phyloP scores from a whole-genome alignment of 257 asterid species.

The Haberlea rhodopensis region DNA sequence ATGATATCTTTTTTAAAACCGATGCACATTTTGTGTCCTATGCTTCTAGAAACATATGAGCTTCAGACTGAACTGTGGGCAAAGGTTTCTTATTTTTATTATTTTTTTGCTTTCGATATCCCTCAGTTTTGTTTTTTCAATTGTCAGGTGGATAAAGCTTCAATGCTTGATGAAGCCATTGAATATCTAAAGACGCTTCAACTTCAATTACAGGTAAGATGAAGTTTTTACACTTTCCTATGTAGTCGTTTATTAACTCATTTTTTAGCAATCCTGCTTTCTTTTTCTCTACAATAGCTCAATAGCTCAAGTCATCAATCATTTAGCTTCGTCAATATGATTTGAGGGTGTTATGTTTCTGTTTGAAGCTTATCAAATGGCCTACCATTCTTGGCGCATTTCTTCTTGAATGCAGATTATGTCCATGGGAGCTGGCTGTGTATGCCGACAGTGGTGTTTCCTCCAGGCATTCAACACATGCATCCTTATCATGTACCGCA shows the following conservation, averaged over 20 bases:
- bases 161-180: conserved; percentile 98
- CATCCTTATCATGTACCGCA: conserved; percentile 68
- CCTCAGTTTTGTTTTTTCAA: conserved; percentile 18
- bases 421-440: conserved; percentile 92
- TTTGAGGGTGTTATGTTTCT: neutral
- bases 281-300: neutral
- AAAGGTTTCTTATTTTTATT: neutral
- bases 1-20: conserved; percentile 7
- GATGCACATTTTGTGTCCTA: neutral
- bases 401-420: conserved; percentile 54
- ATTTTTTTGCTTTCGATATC: neutral
- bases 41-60: conserved; percentile 4
- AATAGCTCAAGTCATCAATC: neutral
- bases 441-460: conserved; percentile 81
- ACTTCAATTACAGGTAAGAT: conserved; percentile 88
- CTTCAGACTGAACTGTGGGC: neutral
- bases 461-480: conserved; percentile 66
- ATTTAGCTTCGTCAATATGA: neutral
- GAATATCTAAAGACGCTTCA: conserved; percentile 96
- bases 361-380: conserved; percentile 9
- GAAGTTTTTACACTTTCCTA: conserved; percentile 18
- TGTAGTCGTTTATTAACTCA: neutral
- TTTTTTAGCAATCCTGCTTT: conserved; percentile 6
- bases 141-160: conserved; percentile 90
- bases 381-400: neutral